Evolutionary conservation across 306 rosid genomes (phyloP).

Genomic region (Citrullus amarus): DNA sequence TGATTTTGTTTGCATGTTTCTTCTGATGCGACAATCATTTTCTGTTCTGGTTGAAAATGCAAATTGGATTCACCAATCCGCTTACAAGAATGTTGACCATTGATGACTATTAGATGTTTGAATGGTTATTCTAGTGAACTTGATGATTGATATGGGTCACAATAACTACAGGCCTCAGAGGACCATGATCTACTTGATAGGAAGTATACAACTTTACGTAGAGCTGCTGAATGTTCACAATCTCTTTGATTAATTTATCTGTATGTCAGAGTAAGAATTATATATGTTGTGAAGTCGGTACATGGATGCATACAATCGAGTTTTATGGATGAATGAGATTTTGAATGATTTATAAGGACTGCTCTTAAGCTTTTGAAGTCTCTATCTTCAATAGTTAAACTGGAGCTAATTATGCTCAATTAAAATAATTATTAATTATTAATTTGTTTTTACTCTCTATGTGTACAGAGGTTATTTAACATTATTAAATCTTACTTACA

Average conservation of each 20-base stretch:
- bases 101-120: background rate
- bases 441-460: background rate
- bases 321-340: background rate
- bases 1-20: constrained; percentile 10
- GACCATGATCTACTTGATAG: background rate
- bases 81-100: background rate
- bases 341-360: background rate
- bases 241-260: background rate
- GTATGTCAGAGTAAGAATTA: background rate
- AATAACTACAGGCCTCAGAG: background rate
- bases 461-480: background rate
- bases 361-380: background rate
- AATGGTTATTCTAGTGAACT: background rate
- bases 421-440: background rate
- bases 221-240: background rate
- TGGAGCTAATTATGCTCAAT: background rate
- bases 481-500: constrained; percentile 8
- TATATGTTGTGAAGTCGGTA: background rate
- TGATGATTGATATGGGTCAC: background rate
- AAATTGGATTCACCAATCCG: background rate
- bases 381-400: background rate
- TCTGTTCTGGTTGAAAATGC: background rate
- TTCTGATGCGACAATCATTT: background rate
- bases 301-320: background rate
- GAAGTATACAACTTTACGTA: background rate